Evolutionary conservation across 2,329 filamentous ascomycete species (phyloP).

Genomic region (Diaporthe velutina): DNA sequence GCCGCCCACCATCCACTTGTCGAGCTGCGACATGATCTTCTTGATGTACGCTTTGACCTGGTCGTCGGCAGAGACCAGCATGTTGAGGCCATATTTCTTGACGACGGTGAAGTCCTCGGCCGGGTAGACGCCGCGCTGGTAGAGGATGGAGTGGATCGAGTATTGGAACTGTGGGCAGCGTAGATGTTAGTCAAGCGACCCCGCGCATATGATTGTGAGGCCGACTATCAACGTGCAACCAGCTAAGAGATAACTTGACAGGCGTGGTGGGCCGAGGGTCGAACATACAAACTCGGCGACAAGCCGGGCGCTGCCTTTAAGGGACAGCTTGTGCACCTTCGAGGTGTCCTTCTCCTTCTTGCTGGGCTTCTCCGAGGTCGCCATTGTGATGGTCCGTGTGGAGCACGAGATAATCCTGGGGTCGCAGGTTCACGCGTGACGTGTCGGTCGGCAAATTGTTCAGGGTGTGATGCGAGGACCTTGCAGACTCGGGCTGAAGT

Average conservation of each 20-base stretch:
- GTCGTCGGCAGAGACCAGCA: slow-evolving; percentile 95
- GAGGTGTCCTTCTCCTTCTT: slow-evolving; percentile 75
- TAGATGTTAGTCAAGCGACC: slow-evolving; percentile 40
- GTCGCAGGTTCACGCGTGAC: slow-evolving; percentile 10
- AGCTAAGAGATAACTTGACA: no score
- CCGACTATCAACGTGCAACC: no score
- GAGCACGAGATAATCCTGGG: not conserved
- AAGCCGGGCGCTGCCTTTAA: slow-evolving; percentile 86
- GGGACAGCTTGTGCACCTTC: slow-evolving; percentile 93
- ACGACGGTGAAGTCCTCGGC: slow-evolving; percentile 97
- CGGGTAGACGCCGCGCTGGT: slow-evolving; percentile 85
- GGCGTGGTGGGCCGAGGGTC: not conserved
- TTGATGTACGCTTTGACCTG: slow-evolving; percentile 99
- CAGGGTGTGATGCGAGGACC: slow-evolving; percentile 18
- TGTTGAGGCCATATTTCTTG: slow-evolving; percentile 99
- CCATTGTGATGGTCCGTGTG: slow-evolving; percentile 34
- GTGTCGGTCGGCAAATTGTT: slow-evolving; percentile 8
- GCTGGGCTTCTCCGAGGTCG: slow-evolving; percentile 40
- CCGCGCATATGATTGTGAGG: no score
- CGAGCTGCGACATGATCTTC: slow-evolving; percentile 96
- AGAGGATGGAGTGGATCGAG: slow-evolving; percentile 97
- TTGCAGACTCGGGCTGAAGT: not conserved
- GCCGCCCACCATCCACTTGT: slow-evolving; percentile 96
- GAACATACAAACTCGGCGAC: slow-evolving; percentile 92
- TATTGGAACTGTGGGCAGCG: slow-evolving; percentile 81